A percentile compares a stretch with the other conserved stretches of the same genome.
Evolutionary conservation across 352 stramenopile genomes (phyloP).

Genomic region (Pythium grandisporangium): DNA sequence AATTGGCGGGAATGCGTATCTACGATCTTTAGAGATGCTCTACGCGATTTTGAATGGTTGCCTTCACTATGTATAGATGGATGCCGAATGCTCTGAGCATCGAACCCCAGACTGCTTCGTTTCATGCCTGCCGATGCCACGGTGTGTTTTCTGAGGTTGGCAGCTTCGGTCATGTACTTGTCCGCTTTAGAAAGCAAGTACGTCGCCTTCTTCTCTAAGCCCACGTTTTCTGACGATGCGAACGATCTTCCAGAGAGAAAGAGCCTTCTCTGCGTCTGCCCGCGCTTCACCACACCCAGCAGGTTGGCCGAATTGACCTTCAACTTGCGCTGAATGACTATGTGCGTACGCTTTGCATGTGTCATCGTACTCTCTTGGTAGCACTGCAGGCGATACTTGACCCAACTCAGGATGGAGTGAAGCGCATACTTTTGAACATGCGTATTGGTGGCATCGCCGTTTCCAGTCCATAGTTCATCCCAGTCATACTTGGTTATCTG

Average conservation of each 20-base stretch:
- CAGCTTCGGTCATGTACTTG: constrained; percentile 18
- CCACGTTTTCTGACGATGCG: constrained; percentile 21
- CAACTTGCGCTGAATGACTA: no score
- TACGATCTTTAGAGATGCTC: no score
- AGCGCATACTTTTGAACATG: constrained; percentile 44
- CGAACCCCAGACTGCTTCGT: no score
- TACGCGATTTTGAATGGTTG: no score
- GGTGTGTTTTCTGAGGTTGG: no score
- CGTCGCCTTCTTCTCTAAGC: constrained; percentile 59
- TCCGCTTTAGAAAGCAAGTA: constrained; percentile 45
- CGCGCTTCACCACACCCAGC: no score
- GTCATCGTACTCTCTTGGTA: constrained; percentile 32
- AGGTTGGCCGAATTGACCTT: no score
- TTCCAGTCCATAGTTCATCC: constrained; percentile 43
- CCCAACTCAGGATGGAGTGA: constrained; percentile 54
- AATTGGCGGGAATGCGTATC: no score
- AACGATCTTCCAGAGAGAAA: constrained; percentile 6
- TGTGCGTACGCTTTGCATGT: constrained; percentile 24
- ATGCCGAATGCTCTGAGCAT: no score
- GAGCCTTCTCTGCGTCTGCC: not conserved
- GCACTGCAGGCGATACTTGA: constrained; percentile 19
- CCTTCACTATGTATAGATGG: no score
- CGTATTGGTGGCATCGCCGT: constrained; percentile 19
- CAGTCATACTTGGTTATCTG: constrained; percentile 52
- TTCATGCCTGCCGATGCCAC: no score